phyloP scores from a whole-genome alignment of 129 eudicot genomes.

The Ambrosia trifida region DNA sequence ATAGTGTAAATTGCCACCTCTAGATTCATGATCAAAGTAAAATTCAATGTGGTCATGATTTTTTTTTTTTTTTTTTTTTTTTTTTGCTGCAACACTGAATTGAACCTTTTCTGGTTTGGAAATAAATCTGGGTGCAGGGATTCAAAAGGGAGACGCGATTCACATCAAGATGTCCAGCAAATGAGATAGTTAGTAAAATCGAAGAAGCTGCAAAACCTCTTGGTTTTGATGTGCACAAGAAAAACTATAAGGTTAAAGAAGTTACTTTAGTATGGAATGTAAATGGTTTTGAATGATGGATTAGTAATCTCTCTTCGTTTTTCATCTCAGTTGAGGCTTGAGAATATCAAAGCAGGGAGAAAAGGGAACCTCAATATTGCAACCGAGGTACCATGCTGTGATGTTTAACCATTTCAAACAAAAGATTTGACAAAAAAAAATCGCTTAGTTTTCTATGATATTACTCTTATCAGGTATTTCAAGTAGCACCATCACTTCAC shows the following conservation, averaged over 20 bases:
- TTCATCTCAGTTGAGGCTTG: slow-evolving; percentile 79
- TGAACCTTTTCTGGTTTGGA: not conserved
- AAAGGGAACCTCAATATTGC: slow-evolving; percentile 94
- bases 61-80: not conserved
- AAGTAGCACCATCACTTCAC: slow-evolving; percentile 98
- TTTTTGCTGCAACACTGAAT: too few species aligned
- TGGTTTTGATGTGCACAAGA: slow-evolving; percentile 86
- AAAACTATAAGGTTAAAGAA: slow-evolving; percentile 79
- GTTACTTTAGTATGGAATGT: not conserved
- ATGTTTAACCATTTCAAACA: not conserved
- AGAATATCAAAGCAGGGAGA: slow-evolving; percentile 93
- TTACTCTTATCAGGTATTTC: slow-evolving; percentile 61
- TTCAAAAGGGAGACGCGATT: slow-evolving; percentile 95
- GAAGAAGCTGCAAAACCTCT: slow-evolving; percentile 90
- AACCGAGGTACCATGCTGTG: slow-evolving; percentile 63
- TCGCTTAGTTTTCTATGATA: too few species aligned
- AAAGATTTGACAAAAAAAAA: not conserved
- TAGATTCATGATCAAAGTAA: slow-evolving; percentile 18
- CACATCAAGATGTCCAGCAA: slow-evolving; percentile 82
- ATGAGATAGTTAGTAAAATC: slow-evolving; percentile 77
- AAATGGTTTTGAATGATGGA: not conserved
- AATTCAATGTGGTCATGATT: not conserved
- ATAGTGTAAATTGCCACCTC: not conserved
- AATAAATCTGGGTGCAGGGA: slow-evolving; percentile 46
- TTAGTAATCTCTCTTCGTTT: slow-evolving; percentile 13